Evolutionary conservation across 1,284 basidiomycete species (phyloP), one percentile per base, ranked within the genome.

Genomic region (Abortiporus biennis): DNA sequence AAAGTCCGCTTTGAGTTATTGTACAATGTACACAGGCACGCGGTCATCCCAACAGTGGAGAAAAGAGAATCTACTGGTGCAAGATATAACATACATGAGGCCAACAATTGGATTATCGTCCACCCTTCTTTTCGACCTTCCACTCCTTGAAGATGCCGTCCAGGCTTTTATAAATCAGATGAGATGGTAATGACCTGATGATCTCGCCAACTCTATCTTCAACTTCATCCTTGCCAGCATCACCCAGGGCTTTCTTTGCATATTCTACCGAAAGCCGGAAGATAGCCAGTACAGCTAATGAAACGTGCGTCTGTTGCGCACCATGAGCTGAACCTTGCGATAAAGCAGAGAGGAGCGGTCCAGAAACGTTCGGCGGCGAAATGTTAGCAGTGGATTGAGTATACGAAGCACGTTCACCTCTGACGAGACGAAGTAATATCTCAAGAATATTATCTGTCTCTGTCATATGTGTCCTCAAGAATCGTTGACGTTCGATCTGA

Each of bases 121-220:
- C 66, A 34, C 80, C 78, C 62, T 85, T 87, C 67, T 85, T 87
- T 53, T 86, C 83, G 39, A 77, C 76, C 52, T 78, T 70, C 90
- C 90, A 92, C 62, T 94, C 91, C 59, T 88, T 89, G 67, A 92
- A 95, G 56, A 95, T 87, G 34, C 88, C 88, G 65, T 96, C 92
- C 60, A 95, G 63, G 54, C 85, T 89, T 66, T 90, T 90, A 65
- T 88, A 85, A 51, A 93, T 74, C 56, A 94, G 68, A 57, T 90
- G 85, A 20, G 78, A 79, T 16, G 93, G 93, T 49, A 97, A 61
- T 56, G 78, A 85, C 54, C 89, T 76, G 51, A 96, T 86, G 54
- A 96, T 90, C 65, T 95, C 92, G 6, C 85, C 85, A 27, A 93
- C 76, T 50, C 80, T 79, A 49, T 83, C 82, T 58, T 92, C 84